Percentiles rank a stretch among this genome's conserved stretches.
Evolutionary conservation across 1,139 yeast species (phyloP).

Genomic region (Taiozyma onychis): DNA sequence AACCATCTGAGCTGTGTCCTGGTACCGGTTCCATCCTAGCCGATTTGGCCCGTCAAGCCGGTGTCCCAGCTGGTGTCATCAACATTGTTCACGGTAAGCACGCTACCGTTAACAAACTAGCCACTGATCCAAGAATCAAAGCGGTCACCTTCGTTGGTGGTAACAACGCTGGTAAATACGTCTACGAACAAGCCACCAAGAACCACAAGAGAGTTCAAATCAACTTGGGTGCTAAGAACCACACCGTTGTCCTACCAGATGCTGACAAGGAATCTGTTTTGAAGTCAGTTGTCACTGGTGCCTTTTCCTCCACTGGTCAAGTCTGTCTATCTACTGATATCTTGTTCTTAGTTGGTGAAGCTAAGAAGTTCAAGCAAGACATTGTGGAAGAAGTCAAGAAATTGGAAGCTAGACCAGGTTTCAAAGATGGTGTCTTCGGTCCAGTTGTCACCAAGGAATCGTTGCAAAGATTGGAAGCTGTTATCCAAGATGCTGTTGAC

Average conservation of each 20-base stretch:
- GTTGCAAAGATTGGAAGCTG: slow-evolving; percentile 24
- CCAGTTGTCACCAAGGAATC: slow-evolving; percentile 26
- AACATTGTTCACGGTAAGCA: slow-evolving; percentile 75
- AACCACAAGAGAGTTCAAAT: slow-evolving; percentile 26
- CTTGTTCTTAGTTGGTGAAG: slow-evolving; percentile 26
- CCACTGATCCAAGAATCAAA: slow-evolving; percentile 72
- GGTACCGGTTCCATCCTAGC: slow-evolving; percentile 77
- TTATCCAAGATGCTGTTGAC: slow-evolving; percentile 24
- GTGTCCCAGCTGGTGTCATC: slow-evolving; percentile 72
- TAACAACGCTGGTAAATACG: slow-evolving; percentile 28
- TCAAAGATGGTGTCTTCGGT: slow-evolving; percentile 26
- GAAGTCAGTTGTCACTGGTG: slow-evolving; percentile 26
- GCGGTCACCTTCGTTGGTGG: slow-evolving; percentile 51
- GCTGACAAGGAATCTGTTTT: slow-evolving; percentile 24
- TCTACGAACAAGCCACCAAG: slow-evolving; percentile 23
- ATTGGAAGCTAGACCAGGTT: slow-evolving; percentile 24
- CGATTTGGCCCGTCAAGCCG: slow-evolving; percentile 69
- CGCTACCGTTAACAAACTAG: slow-evolving; percentile 66
- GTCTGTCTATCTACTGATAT: slow-evolving; percentile 25
- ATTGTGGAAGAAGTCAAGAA: slow-evolving; percentile 21
- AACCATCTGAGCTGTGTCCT: slow-evolving; percentile 77
- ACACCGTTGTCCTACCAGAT: slow-evolving; percentile 27
- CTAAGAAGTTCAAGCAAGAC: slow-evolving; percentile 24
- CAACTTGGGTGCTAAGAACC: slow-evolving; percentile 29
- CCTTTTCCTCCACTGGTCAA: slow-evolving; percentile 27